Conservation (phyloP, 169 alveolate genomes). For the Plasmodium cynomolgi region DNA sequence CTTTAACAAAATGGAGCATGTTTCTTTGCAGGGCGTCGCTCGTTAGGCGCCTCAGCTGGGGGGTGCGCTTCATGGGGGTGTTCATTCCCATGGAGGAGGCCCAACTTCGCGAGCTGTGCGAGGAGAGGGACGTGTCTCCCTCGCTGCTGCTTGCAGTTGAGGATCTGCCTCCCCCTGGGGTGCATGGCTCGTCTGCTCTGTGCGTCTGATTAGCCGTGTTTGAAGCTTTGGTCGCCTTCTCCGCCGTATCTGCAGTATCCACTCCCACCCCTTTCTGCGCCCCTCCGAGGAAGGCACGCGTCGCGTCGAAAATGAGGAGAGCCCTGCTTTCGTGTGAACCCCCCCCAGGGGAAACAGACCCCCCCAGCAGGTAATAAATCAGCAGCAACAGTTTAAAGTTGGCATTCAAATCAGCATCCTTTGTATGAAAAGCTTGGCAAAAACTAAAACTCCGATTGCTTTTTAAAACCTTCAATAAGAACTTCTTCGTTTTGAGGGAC, state of each 20-base stretch:
- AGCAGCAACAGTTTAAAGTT: constrained; percentile 15
- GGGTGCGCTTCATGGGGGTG: background rate
- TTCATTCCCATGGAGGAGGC: background rate
- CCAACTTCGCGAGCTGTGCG: background rate
- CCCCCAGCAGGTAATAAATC: constrained; percentile 14
- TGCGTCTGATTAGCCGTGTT: background rate
- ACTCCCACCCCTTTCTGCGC: background rate
- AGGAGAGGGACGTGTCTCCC: background rate
- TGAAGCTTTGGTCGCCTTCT: background rate
- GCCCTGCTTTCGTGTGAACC: background rate
- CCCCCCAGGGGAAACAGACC: background rate
- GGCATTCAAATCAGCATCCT: constrained; percentile 1
- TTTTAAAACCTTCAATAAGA: constrained; percentile 25
- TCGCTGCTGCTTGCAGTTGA: background rate
- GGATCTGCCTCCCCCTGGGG: background rate
- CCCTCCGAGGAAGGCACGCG: background rate
- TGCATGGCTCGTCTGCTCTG: background rate
- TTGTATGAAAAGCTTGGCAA: background rate
- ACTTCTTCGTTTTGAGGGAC: constrained; percentile 48
- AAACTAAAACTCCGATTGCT: background rate
- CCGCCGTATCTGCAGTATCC: too few species aligned
- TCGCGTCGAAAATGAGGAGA: background rate
- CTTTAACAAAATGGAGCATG: background rate
- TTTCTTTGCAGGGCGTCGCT: background rate
- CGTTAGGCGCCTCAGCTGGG: background rate